Evolutionary conservation across 441 rosid genomes (phyloP).

Genomic region (Mallotus repandus): DNA sequence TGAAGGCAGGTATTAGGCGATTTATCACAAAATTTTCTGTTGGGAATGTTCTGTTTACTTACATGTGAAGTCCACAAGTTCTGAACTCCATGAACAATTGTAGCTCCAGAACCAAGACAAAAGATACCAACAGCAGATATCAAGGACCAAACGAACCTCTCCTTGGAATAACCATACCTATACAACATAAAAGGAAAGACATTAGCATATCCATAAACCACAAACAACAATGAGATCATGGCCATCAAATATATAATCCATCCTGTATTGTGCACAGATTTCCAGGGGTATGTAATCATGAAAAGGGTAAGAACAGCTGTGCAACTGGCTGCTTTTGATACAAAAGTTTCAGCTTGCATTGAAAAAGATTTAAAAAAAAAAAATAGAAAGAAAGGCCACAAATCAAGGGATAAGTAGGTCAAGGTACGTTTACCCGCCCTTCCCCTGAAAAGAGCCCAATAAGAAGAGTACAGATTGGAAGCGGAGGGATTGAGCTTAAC

Average conservation of each 20-base stretch:
- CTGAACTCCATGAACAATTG: constrained; percentile 91
- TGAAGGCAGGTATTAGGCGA: background rate
- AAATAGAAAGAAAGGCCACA: background rate
- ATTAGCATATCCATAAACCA: constrained; percentile 19
- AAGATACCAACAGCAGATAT: constrained; percentile 99
- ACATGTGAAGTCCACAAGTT: constrained; percentile 85
- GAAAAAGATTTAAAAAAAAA: no score
- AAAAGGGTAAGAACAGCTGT: no score
- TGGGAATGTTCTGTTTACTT: constrained; percentile 21
- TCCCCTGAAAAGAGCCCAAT: no score
- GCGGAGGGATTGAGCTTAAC: background rate
- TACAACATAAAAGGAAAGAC: constrained; percentile 24
- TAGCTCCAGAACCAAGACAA: constrained; percentile 99
- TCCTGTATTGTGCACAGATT: background rate
- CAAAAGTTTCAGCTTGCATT: background rate
- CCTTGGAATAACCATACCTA: constrained; percentile 98
- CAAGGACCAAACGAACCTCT: constrained; percentile 99
- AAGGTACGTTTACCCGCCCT: no score
- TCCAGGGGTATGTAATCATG: background rate
- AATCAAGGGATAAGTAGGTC: background rate
- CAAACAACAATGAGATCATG: background rate
- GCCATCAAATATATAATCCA: background rate
- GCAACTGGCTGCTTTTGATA: background rate
- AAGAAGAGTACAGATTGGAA: background rate
- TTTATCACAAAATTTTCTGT: background rate